These are phyloP conservation scores for Eutrema salsugineum DNA, from an alignment of 441 rosid species.

Conservation along the genomic window DNA sequence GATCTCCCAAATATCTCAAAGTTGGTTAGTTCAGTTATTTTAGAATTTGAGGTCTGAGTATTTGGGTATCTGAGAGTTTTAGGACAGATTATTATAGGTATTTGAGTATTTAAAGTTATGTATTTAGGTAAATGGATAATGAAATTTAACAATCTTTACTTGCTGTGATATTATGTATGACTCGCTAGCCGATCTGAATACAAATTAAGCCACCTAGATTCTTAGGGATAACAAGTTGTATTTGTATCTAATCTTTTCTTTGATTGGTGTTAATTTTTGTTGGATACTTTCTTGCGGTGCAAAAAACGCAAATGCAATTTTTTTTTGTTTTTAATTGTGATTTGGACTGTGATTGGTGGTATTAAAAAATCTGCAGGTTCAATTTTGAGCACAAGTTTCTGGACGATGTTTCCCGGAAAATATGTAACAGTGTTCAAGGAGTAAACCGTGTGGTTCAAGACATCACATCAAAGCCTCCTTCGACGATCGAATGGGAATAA, in stretches of 20 bases:
- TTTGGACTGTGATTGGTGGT: neutral
- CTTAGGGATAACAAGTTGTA: neutral
- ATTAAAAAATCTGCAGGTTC: slow-evolving; percentile 47
- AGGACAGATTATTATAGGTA: too few relatives aligned
- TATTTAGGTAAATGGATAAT: too few relatives aligned
- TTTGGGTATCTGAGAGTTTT: too few relatives aligned
- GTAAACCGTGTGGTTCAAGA: slow-evolving; percentile 92
- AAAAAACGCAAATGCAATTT: neutral
- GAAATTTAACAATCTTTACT: neutral
- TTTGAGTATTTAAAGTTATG: too few relatives aligned
- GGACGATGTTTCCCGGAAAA: slow-evolving; percentile 69
- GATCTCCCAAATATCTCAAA: neutral
- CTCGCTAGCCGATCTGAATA: too few relatives aligned
- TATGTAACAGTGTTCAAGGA: slow-evolving; percentile 84
- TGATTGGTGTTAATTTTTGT: neutral
- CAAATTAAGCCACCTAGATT: neutral
- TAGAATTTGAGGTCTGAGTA: neutral
- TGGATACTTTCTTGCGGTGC: neutral
- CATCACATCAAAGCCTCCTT: slow-evolving; percentile 96
- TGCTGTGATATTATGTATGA: too few relatives aligned
- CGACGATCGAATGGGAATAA: slow-evolving; percentile 97
- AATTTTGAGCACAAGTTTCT: slow-evolving; percentile 86
- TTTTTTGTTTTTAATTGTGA: neutral
- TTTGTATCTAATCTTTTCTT: neutral
- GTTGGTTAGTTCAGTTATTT: neutral